Conservation (phyloP, 805 yeast genomes). For the Candida orba region DNA sequence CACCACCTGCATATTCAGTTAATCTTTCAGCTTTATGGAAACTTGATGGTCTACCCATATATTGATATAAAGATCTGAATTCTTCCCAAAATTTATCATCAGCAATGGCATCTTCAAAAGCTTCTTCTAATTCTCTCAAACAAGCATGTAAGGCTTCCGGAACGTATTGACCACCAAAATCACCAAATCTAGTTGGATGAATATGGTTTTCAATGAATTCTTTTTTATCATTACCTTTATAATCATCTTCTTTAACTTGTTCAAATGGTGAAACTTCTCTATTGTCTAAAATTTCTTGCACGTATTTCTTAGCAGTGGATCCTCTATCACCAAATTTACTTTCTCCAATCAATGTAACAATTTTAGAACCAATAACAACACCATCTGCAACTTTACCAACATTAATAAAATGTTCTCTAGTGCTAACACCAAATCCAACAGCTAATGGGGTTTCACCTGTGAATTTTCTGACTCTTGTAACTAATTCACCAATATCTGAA, state of each 20-base stretch:
- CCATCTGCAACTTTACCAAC: conserved; percentile 87
- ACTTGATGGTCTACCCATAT: conserved; percentile 95
- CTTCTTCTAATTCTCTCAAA: conserved; percentile 79
- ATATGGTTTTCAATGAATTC: conserved; percentile 53
- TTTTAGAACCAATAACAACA: conserved; percentile 90
- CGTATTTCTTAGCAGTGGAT: conserved; percentile 58
- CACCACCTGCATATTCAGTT: conserved; percentile 88
- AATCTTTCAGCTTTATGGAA: conserved; percentile 88
- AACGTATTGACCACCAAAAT: conserved; percentile 97
- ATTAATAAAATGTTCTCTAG: conserved; percentile 78
- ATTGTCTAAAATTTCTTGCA: conserved; percentile 59
- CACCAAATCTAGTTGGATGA: conserved; percentile 79
- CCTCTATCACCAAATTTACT: conserved; percentile 55
- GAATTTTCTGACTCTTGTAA: conserved; percentile 66
- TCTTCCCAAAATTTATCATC: conserved; percentile 95
- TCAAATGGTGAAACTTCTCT: conserved; percentile 28
- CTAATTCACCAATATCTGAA: conserved; percentile 55
- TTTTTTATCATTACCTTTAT: conserved; percentile 25
- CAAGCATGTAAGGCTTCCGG: conserved; percentile 95
- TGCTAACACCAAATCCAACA: conserved; percentile 95
- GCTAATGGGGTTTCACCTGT: conserved; percentile 81
- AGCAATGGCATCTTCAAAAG: conserved; percentile 79
- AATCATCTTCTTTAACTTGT: conserved; percentile 27
- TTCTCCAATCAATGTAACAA: conserved; percentile 63
- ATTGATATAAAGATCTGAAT: conserved; percentile 72